phyloP scores from a whole-genome alignment of 768 basidiomycete genomes.

The Mrakia gelida region DNA sequence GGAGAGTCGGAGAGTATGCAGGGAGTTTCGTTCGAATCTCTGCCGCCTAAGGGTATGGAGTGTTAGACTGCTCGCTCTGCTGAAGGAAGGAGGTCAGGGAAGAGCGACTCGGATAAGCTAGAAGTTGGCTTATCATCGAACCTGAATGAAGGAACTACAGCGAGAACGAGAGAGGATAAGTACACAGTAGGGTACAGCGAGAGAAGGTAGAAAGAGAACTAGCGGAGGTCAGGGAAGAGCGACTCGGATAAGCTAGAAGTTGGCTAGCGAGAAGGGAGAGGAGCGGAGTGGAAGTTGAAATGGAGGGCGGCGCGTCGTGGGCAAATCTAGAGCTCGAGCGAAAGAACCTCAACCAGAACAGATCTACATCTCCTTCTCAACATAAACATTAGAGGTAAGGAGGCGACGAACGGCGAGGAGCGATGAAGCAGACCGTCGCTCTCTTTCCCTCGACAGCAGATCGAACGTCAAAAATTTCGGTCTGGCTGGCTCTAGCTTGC shows the following conservation, averaged over 20 bases:
- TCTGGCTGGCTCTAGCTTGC: no score
- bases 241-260: slow-evolving; percentile 1
- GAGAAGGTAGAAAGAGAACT: no score
- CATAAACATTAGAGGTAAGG: neutral
- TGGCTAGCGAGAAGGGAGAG: neutral
- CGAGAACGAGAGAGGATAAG: neutral
- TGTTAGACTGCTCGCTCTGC: no score
- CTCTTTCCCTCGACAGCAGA: no score
- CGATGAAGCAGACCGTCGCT: no score
- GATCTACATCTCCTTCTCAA: neutral
- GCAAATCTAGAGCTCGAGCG: neutral
- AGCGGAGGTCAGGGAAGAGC: neutral
- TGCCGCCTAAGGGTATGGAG: neutral
- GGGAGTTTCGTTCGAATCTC: neutral
- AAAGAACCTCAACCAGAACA: neutral
- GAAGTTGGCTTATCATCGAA: neutral
- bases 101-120: slow-evolving; percentile 1
- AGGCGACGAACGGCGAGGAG: no score
- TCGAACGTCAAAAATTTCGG: no score
- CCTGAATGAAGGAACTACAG: neutral
- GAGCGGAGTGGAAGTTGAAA: neutral
- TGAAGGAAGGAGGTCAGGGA: neutral
- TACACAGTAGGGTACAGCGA: no score
- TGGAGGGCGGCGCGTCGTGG: neutral
- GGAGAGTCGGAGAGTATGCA: neutral